These are phyloP conservation scores for Phytophthora tentaculata DNA, from an alignment of 352 stramenopile species.

Conservation along the genomic window DNA sequence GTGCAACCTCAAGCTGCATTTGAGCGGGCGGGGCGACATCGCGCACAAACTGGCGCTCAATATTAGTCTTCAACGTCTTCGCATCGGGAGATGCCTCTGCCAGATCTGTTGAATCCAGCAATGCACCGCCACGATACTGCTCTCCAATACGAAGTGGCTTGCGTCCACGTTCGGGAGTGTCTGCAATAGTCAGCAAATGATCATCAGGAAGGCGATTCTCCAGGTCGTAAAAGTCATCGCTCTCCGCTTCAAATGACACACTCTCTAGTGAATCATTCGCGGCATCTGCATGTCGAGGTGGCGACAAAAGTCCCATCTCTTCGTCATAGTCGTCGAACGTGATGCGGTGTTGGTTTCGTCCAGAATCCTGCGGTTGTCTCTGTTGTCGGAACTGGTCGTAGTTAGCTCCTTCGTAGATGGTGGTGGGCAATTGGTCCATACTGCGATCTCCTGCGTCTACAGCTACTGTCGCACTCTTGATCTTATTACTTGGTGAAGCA, in stretches of 20 bases:
- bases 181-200: constrained; percentile 36
- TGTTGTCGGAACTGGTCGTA: constrained; percentile 40
- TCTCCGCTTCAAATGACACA: constrained; percentile 61
- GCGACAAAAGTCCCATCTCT: constrained; percentile 56
- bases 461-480: constrained; percentile 34
- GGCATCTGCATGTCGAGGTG: constrained; percentile 27
- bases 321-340: constrained; percentile 63
- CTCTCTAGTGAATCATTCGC: constrained; percentile 53
- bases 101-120: constrained; percentile 32
- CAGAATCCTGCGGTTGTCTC: constrained; percentile 47
- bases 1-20: constrained; percentile 87
- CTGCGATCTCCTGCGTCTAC: constrained; percentile 15
- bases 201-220: constrained; percentile 45
- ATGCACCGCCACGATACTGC: constrained; percentile 34
- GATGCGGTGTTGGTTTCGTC: constrained; percentile 64
- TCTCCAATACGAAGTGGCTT: constrained; percentile 32
- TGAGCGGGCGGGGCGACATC: constrained; percentile 78
- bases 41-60: constrained; percentile 77
- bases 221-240: constrained; percentile 56
- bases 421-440: constrained; percentile 52
- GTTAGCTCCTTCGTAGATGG: constrained; percentile 54
- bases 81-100: constrained; percentile 44
- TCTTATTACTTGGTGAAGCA: constrained; percentile 26
- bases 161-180: constrained; percentile 22
- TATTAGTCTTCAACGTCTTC: constrained; percentile 54